phyloP scores from a whole-genome alignment of 306 rosid genomes.

The Quercus berberidifolia region DNA sequence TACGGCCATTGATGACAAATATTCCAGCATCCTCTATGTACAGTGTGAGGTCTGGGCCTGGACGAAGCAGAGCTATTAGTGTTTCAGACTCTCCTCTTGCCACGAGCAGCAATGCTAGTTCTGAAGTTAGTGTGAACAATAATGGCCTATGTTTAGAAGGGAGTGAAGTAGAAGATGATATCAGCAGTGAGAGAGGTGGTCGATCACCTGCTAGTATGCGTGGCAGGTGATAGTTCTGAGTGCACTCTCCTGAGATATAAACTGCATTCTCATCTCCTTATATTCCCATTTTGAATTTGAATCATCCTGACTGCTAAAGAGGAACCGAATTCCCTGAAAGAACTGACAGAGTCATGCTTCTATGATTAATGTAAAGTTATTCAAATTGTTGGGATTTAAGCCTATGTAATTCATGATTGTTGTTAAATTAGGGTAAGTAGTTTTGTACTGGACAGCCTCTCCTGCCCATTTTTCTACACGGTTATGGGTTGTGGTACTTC shows the following conservation, averaged over 20 bases:
- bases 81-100: slow-evolving; percentile 90
- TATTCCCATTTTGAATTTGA: slow-evolving; percentile 20
- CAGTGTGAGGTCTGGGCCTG: slow-evolving; percentile 86
- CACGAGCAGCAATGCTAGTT: slow-evolving; percentile 93
- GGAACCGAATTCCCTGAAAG: slow-evolving; percentile 28
- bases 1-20: slow-evolving; percentile 93
- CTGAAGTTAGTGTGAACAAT: slow-evolving; percentile 91
- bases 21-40: slow-evolving; percentile 97
- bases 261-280: slow-evolving; percentile 3
- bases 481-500: slow-evolving; percentile 5
- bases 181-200: slow-evolving; percentile 68
- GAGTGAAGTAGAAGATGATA: slow-evolving; percentile 72
- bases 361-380: slow-evolving; percentile 49
- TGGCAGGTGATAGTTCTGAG: slow-evolving; percentile 47
- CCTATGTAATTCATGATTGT: slow-evolving; percentile 35
- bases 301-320: slow-evolving; percentile 23
- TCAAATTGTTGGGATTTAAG: slow-evolving; percentile 36
- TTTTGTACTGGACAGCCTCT: slow-evolving; percentile 34
- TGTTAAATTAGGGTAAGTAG: slow-evolving; percentile 43
- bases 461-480: slow-evolving; percentile 36
- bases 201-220: slow-evolving; percentile 69
- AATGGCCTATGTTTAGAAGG: slow-evolving; percentile 74
- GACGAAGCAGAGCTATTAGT: slow-evolving; percentile 75
- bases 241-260: slow-evolving; percentile 23
- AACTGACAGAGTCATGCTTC: slow-evolving; percentile 44